These are phyloP conservation scores for Aspergillus ibericus DNA, from an alignment of 2,329 filamentous ascomycete genomes.

Conservation along the genomic window DNA sequence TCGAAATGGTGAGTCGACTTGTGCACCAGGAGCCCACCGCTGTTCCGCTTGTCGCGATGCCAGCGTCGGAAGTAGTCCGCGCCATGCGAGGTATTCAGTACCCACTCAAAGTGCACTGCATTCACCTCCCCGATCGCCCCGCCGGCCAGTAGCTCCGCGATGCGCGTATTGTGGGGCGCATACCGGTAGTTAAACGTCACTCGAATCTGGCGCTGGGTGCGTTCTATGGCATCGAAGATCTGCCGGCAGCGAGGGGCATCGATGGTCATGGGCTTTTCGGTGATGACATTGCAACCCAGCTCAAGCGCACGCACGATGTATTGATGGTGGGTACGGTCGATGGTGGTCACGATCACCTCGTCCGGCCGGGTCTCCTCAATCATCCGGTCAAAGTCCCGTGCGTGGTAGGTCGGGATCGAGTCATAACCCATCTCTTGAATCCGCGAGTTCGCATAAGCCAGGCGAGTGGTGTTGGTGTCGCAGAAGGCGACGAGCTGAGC, in stretches of 20 bases:
- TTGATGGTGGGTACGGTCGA: slow-evolving; percentile 61
- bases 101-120: slow-evolving; percentile 64
- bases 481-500: slow-evolving; percentile 58
- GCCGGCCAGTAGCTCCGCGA: slow-evolving; percentile 55
- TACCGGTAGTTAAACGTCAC: slow-evolving; percentile 67
- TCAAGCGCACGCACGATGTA: slow-evolving; percentile 63
- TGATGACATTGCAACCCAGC: slow-evolving; percentile 61
- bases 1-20: slow-evolving; percentile 66
- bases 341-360: slow-evolving; percentile 63
- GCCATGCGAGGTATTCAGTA: slow-evolving; percentile 62
- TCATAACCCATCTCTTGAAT: slow-evolving; percentile 44
- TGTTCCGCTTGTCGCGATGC: slow-evolving; percentile 63
- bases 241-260: slow-evolving; percentile 56
- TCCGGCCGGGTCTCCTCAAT: slow-evolving; percentile 56
- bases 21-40: slow-evolving; percentile 60
- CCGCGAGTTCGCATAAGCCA: slow-evolving; percentile 54
- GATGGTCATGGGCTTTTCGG: slow-evolving; percentile 66
- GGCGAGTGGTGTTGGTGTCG: slow-evolving; percentile 61
- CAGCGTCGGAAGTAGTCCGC: slow-evolving; percentile 65
- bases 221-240: slow-evolving; percentile 57
- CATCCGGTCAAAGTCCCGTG: slow-evolving; percentile 60
- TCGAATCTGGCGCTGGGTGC: slow-evolving; percentile 52
- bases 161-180: slow-evolving; percentile 64
- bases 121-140: slow-evolving; percentile 59
- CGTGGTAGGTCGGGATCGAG: slow-evolving; percentile 55